Evolutionary conservation across 2,329 filamentous ascomycete genomes (phyloP).

Genomic region (Colletotrichum lini): DNA sequence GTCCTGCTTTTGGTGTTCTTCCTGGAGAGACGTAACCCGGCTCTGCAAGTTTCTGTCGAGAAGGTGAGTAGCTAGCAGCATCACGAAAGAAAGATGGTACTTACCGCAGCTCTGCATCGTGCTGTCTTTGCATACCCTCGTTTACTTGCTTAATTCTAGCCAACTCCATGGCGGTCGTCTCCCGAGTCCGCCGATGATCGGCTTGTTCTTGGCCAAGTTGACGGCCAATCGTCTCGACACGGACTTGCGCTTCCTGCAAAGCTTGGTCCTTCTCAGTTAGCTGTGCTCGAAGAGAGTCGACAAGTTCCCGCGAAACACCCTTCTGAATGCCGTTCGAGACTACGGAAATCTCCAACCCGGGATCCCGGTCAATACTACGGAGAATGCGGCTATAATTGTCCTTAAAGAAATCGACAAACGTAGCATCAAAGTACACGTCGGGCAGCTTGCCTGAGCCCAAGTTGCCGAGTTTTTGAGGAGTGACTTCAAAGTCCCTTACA

Average conservation of each 20-base stretch:
- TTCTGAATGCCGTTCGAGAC: conserved; percentile 85
- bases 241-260: conserved; percentile 63
- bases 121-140: conserved; percentile 78
- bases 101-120: conserved; percentile 76
- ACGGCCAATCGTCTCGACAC: conserved; percentile 63
- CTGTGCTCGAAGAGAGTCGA: conserved; percentile 86
- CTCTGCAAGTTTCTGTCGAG: conserved; percentile 35
- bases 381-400: conserved; percentile 92
- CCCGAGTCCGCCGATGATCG: conserved; percentile 78
- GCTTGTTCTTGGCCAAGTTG: conserved; percentile 80
- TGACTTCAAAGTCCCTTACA: conserved; percentile 91
- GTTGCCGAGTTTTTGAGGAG: conserved; percentile 76
- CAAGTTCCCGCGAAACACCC: conserved; percentile 92
- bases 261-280: conserved; percentile 78
- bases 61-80: background rate
- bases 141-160: conserved; percentile 75
- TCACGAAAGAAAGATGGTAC: conserved; percentile 42
- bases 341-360: conserved; percentile 87
- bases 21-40: conserved; percentile 41
- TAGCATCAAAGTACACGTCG: conserved; percentile 87
- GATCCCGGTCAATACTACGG: conserved; percentile 90
- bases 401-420: conserved; percentile 94
- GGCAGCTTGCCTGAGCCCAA: conserved; percentile 69
- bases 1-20: conserved; percentile 41
- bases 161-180: conserved; percentile 68